These are phyloP conservation scores for Salix caprea DNA, from an alignment of 345 rosid genomes.

Conservation along the genomic window DNA sequence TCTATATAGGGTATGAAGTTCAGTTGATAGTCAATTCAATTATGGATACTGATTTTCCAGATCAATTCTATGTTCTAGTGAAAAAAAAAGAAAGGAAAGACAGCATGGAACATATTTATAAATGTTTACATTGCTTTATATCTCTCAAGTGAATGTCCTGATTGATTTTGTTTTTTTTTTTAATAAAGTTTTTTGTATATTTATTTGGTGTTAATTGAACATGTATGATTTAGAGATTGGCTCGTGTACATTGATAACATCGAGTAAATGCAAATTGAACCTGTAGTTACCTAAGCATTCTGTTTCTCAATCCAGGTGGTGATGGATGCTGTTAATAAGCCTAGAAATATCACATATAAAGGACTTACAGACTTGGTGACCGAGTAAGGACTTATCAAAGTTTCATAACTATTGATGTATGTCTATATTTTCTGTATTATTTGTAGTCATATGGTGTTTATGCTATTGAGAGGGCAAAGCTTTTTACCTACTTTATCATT, in stretches of 20 bases:
- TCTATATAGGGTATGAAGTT: no score
- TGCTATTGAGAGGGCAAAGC: background rate
- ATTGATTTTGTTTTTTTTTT: no score
- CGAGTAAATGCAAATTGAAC: background rate
- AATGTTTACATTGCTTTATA: background rate
- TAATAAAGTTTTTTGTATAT: no score
- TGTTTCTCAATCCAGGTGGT: constrained; percentile 51
- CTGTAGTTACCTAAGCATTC: background rate
- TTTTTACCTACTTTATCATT: background rate
- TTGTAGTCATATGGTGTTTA: background rate
- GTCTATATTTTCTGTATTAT: background rate
- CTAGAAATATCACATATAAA: constrained; percentile 72
- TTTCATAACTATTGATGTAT: background rate
- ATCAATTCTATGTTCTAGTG: no score
- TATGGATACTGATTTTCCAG: no score
- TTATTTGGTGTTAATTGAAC: background rate
- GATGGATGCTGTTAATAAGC: constrained; percentile 90
- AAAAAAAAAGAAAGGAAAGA: no score
- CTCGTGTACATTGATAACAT: background rate
- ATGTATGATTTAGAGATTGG: background rate
- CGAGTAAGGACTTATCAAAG: constrained; percentile 50
- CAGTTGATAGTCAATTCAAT: no score
- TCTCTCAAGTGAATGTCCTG: background rate
- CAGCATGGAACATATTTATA: no score
- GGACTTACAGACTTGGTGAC: constrained; percentile 87